Percentiles rank a stretch among this genome's conserved stretches.
These are phyloP conservation scores for Brettanomyces bruxellensis DNA, from an alignment of 805 yeast species.

Conservation along the genomic window DNA sequence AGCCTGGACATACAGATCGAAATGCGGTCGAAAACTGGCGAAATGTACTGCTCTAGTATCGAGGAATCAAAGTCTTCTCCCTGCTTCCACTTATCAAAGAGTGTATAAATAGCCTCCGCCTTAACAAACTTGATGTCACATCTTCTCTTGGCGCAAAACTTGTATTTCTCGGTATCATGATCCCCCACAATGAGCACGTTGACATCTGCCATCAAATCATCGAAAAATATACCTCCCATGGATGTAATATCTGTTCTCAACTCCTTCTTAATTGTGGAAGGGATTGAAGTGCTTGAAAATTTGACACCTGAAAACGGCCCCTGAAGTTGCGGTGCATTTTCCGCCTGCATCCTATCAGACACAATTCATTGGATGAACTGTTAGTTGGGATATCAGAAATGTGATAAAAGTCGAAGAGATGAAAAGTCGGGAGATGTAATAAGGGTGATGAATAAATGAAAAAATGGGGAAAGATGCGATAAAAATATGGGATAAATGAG, in stretches of 20 bases:
- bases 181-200: slow-evolving; percentile 52
- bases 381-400: too few relatives aligned
- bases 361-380: too few relatives aligned
- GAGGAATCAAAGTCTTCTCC: slow-evolving; percentile 26
- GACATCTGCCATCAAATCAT: slow-evolving; percentile 54
- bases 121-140: slow-evolving; percentile 49
- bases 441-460: too few relatives aligned
- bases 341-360: too few relatives aligned
- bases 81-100: slow-evolving; percentile 43
- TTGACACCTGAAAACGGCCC: slow-evolving; percentile 36
- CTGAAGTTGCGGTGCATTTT: too few relatives aligned
- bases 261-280: slow-evolving; percentile 30
- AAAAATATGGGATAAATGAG: too few relatives aligned
- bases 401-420: too few relatives aligned
- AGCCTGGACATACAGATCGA: slow-evolving; percentile 36
- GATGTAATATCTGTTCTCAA: slow-evolving; percentile 36
- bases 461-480: too few relatives aligned
- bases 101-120: slow-evolving; percentile 33
- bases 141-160: slow-evolving; percentile 40
- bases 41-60: slow-evolving; percentile 10
- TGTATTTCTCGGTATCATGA: slow-evolving; percentile 45
- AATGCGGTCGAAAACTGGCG: slow-evolving; percentile 38
- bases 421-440: too few relatives aligned
- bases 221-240: slow-evolving; percentile 52
- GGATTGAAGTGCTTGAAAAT: slow-evolving; percentile 52